Percentiles rank a stretch among this genome's conserved stretches.
phyloP scores from a whole-genome alignment of 2,329 filamentous ascomycete genomes.

The Neurospora sp. region DNA sequence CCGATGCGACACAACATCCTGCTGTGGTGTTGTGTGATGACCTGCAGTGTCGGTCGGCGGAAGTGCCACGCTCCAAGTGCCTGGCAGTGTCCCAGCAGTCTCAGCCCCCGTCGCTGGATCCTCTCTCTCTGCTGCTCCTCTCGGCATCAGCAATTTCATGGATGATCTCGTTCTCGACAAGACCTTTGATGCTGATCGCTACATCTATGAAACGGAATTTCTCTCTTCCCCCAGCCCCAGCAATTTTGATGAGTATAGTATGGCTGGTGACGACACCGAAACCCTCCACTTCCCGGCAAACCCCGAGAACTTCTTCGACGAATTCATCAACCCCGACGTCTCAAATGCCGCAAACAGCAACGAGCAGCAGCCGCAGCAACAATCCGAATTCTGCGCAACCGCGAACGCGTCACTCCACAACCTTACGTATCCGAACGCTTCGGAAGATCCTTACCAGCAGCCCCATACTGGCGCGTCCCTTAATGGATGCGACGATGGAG shows the following conservation, averaged over 20 bases:
- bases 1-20: constrained; percentile 99
- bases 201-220: constrained; percentile 67
- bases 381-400: constrained; percentile 40
- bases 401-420: constrained; percentile 43
- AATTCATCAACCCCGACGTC: constrained; percentile 48
- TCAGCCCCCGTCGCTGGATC: constrained; percentile 32
- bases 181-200: constrained; percentile 63
- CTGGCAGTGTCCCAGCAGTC: constrained; percentile 31
- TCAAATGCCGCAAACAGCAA: constrained; percentile 18
- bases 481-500: constrained; percentile 63
- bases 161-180: constrained; percentile 58
- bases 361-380: constrained; percentile 37
- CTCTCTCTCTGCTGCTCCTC: constrained; percentile 51
- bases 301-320: constrained; percentile 37
- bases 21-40: constrained; percentile 96
- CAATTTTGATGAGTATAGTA: constrained; percentile 57
- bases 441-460: constrained; percentile 61
- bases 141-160: constrained; percentile 46
- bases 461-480: constrained; percentile 63
- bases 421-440: constrained; percentile 50
- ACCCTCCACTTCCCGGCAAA: constrained; percentile 34
- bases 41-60: constrained; percentile 98
- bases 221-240: constrained; percentile 60
- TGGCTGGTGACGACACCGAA: constrained; percentile 46
- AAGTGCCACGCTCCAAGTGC: constrained; percentile 38